Evolutionary conservation across 345 rosid genomes (phyloP).

Genomic region (Syzygium oleosum): DNA sequence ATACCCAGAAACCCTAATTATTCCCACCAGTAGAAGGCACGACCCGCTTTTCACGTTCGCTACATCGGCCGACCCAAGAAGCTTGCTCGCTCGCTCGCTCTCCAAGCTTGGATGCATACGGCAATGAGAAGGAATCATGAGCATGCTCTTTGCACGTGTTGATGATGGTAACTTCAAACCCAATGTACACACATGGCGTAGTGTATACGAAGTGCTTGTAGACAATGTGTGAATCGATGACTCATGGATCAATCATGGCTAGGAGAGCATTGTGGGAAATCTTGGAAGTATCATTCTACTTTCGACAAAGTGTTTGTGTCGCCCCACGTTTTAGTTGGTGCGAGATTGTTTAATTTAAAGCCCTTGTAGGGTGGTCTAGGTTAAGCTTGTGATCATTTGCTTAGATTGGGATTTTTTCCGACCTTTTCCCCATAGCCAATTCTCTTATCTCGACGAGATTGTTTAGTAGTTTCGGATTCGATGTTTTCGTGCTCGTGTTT

Average conservation of each 20-base stretch:
- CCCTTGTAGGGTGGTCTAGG: background rate
- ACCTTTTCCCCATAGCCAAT: background rate
- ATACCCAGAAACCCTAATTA: background rate
- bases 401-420: background rate
- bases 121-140: slow-evolving; percentile 1
- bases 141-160: slow-evolving; percentile 16
- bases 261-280: background rate
- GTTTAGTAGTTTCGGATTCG: background rate
- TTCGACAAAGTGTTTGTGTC: background rate
- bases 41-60: background rate
- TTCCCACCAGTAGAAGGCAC: background rate
- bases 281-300: background rate
- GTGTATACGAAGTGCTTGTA: background rate
- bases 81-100: background rate
- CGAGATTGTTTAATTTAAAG: background rate
- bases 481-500: background rate
- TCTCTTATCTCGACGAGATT: background rate
- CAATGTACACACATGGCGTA: background rate
- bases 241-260: background rate
- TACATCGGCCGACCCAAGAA: background rate
- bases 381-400: background rate
- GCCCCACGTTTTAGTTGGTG: background rate
- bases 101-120: background rate
- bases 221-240: background rate
- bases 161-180: background rate